phyloP scores from a whole-genome alignment of 2,329 filamentous ascomycete genomes.

The Botrytis cinerea region DNA sequence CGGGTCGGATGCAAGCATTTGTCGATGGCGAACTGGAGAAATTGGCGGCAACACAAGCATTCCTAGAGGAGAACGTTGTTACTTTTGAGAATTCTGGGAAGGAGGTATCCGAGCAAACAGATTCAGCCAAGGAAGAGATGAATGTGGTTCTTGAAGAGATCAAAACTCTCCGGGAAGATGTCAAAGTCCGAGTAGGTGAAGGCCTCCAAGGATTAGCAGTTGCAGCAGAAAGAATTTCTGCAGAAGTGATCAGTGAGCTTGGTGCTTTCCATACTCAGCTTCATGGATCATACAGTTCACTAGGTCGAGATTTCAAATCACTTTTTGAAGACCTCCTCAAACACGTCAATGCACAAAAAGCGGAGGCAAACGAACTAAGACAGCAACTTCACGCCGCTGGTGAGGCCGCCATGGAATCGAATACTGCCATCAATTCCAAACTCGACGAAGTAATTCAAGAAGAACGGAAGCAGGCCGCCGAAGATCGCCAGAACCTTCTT shows the following conservation, averaged over 20 bases:
- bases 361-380: slow-evolving; percentile 72
- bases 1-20: slow-evolving; percentile 73
- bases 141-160: slow-evolving; percentile 91
- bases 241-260: slow-evolving; percentile 84
- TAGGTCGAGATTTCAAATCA: slow-evolving; percentile 83
- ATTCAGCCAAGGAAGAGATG: slow-evolving; percentile 78
- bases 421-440: slow-evolving; percentile 63
- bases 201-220: slow-evolving; percentile 80
- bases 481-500: slow-evolving; percentile 74
- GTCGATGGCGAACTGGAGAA: slow-evolving; percentile 73
- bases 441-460: slow-evolving; percentile 72
- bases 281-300: slow-evolving; percentile 77
- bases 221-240: slow-evolving; percentile 85
- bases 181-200: slow-evolving; percentile 82
- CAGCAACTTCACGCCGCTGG: slow-evolving; percentile 72
- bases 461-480: slow-evolving; percentile 70
- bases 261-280: slow-evolving; percentile 80
- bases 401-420: slow-evolving; percentile 66
- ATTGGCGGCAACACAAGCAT: slow-evolving; percentile 66
- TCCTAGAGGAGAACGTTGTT: slow-evolving; percentile 68
- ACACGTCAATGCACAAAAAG: slow-evolving; percentile 73
- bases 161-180: slow-evolving; percentile 81
- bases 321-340: slow-evolving; percentile 80
- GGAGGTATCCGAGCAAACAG: slow-evolving; percentile 67
- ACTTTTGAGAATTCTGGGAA: slow-evolving; percentile 68